These are phyloP conservation scores for Hypholoma sublateritium DNA, from an alignment of 768 basidiomycete species.

Conservation along the genomic window DNA sequence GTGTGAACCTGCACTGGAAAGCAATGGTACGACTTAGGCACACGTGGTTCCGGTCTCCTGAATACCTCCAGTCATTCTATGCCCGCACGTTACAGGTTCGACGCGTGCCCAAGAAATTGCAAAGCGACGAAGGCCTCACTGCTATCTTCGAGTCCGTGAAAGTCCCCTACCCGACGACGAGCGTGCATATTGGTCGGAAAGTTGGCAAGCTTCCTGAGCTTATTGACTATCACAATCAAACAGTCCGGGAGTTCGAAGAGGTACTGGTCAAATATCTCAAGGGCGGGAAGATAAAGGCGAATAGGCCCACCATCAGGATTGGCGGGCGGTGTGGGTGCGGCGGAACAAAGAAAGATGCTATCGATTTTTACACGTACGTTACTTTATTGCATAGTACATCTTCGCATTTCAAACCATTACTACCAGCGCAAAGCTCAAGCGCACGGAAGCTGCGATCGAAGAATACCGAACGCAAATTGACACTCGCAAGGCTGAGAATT, in stretches of 20 bases:
- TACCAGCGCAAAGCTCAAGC: conserved; percentile 49
- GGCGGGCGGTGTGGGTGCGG: conserved; percentile 85
- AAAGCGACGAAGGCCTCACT: conserved; percentile 83
- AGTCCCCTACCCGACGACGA: conserved; percentile 89
- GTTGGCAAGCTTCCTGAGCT: conserved; percentile 88
- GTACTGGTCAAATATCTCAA: conserved; percentile 90
- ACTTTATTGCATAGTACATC: neutral
- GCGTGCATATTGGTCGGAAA: conserved; percentile 84
- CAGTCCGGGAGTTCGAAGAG: conserved; percentile 91
- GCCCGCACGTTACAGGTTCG: conserved; percentile 87
- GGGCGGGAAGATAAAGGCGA: conserved; percentile 73
- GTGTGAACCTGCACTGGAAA: conserved; percentile 74
- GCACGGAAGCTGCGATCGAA: conserved; percentile 74
- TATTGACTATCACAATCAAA: conserved; percentile 88
- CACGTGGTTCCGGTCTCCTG: conserved; percentile 87
- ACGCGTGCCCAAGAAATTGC: conserved; percentile 75
- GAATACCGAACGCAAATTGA: conserved; percentile 72
- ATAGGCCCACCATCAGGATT: conserved; percentile 76
- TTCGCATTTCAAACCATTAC: neutral
- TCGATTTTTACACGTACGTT: conserved; percentile 88
- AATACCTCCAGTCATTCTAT: conserved; percentile 89
- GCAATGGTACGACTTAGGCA: conserved; percentile 78
- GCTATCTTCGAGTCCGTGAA: conserved; percentile 71
- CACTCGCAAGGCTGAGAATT: conserved; percentile 79
- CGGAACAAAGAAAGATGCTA: conserved; percentile 85